These are phyloP conservation scores for Fusarium xylarioides DNA, from an alignment of 2,329 filamentous ascomycete species.

Conservation along the genomic window DNA sequence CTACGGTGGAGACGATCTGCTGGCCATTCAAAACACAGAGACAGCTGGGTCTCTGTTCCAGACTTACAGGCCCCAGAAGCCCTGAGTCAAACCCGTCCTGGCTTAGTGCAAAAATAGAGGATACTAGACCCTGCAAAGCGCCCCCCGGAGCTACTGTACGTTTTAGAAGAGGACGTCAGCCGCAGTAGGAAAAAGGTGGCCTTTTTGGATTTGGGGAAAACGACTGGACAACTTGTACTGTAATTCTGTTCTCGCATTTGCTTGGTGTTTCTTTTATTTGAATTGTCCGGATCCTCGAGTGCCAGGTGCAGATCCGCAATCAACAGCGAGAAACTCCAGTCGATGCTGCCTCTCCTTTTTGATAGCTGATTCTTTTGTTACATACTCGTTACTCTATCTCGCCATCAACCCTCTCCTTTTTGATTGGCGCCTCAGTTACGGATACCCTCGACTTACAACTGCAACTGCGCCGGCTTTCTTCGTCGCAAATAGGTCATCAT, in stretches of 20 bases:
- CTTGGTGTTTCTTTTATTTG: conserved; percentile 21
- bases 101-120: conserved; percentile 15
- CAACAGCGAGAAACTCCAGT: conserved; percentile 10
- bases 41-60: background rate
- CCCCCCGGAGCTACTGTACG: conserved; percentile 17
- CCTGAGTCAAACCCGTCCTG: conserved; percentile 13
- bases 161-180: conserved; percentile 35
- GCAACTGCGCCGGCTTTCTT: conserved; percentile 4
- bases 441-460: conserved; percentile 12
- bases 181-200: conserved; percentile 39
- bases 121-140: conserved; percentile 21
- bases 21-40: conserved; percentile 15
- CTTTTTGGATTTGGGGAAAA: conserved; percentile 25
- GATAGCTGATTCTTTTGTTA: conserved; percentile 11
- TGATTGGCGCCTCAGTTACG: conserved; percentile 22
- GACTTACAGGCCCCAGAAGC: background rate
- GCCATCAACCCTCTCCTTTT: conserved; percentile 28
- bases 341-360: conserved; percentile 33
- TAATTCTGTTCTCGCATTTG: conserved; percentile 24
- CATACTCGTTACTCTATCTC: conserved; percentile 4
- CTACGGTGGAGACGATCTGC: conserved; percentile 8
- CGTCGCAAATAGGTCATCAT: conserved; percentile 58
- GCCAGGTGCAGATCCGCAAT: conserved; percentile 30
- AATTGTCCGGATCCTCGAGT: conserved; percentile 23
- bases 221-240: conserved; percentile 18